Percentiles rank a stretch among this genome's conserved stretches.
phyloP scores from a whole-genome alignment of 2,329 filamentous ascomycete genomes.

The Claviceps capensis region DNA sequence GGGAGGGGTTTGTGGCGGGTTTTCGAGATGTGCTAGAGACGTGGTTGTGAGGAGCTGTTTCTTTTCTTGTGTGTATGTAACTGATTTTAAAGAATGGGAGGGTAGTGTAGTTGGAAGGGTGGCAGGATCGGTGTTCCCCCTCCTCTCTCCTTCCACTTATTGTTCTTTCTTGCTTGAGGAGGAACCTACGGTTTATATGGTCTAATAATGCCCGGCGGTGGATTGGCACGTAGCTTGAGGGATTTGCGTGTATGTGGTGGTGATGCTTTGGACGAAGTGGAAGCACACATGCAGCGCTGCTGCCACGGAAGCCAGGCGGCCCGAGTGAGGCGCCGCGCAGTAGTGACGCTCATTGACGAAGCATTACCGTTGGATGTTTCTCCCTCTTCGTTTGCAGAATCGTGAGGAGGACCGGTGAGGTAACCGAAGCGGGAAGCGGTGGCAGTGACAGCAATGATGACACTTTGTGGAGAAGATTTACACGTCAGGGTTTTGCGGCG shows the following conservation, averaged over 20 bases:
- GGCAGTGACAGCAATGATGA: too few species aligned
- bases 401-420: not conserved
- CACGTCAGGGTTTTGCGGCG: too few species aligned
- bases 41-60: not conserved
- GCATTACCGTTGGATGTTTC: constrained; percentile 4
- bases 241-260: constrained; percentile 5
- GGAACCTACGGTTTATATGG: constrained; percentile 18
- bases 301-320: constrained; percentile 12
- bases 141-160: too few species aligned
- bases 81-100: too few species aligned
- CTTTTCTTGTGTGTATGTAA: not conserved
- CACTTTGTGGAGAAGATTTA: too few species aligned
- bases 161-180: not conserved
- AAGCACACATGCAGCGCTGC: constrained; percentile 13
- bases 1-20: not conserved
- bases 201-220: constrained; percentile 13
- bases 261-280: constrained; percentile 12
- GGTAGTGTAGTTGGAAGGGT: too few species aligned
- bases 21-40: not conserved
- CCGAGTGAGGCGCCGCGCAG: constrained; percentile 14
- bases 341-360: constrained; percentile 15
- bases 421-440: too few species aligned
- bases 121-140: too few species aligned
- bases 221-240: constrained; percentile 8
- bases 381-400: not conserved